Conservation (phyloP, 1,284 basidiomycete species). For the Apiotrichum porosum region DNA sequence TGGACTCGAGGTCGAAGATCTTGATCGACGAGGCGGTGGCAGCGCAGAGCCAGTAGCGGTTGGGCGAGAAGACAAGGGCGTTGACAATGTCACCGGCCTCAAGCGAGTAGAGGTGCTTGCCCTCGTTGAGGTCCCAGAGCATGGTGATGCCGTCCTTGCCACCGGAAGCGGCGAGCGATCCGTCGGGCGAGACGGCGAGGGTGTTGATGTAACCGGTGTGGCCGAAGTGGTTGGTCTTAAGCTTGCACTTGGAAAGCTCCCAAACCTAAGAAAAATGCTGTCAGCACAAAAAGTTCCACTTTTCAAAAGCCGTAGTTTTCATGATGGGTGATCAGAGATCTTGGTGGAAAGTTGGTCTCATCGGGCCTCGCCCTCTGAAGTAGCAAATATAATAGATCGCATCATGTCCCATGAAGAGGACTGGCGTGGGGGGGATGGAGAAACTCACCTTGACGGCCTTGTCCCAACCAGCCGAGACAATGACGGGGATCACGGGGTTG, state of each 20-base stretch:
- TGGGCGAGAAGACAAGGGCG: conserved; percentile 98
- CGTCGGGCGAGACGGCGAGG: conserved; percentile 96
- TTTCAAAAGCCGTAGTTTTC: neutral
- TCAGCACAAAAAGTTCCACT: conserved; percentile 13
- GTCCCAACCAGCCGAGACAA: conserved; percentile 99
- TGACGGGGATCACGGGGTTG: conserved; percentile 95
- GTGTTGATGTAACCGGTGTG: conserved; percentile 99
- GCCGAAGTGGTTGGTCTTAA: conserved; percentile 99
- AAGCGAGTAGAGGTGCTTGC: conserved; percentile 99
- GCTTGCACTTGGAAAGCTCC: conserved; percentile 99
- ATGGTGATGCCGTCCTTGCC: conserved; percentile 99
- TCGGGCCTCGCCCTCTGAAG: conserved; percentile 67
- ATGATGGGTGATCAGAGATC: conserved; percentile 59
- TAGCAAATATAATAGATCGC: conserved; percentile 69
- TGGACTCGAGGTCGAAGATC: conserved; percentile 98
- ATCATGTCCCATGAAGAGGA: conserved; percentile 49
- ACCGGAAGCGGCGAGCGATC: conserved; percentile 97
- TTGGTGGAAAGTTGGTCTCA: conserved; percentile 72
- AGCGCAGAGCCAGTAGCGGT: conserved; percentile 99
- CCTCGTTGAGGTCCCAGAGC: conserved; percentile 99
- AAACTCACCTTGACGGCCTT: conserved; percentile 95
- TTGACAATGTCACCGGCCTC: conserved; percentile 99
- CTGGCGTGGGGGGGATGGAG: no score
- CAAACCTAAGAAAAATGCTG: conserved; percentile 79
- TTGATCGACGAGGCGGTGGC: conserved; percentile 97